phyloP scores from a whole-genome alignment of 73 alveolate species.

The Paramecium sexaurelia region DNA sequence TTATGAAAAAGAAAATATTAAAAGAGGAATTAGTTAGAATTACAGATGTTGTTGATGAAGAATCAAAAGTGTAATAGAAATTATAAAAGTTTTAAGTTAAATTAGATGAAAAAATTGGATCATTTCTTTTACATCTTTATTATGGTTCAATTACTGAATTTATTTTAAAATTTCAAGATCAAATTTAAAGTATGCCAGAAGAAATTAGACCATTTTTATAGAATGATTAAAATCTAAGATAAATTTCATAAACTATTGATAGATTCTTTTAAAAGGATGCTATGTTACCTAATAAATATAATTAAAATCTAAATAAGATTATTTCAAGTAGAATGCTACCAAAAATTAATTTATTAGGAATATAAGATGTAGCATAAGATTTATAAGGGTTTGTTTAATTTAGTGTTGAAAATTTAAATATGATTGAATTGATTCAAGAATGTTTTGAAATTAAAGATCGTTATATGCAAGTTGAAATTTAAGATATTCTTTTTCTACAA shows the following conservation, averaged over 20 bases:
- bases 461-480: slow-evolving; percentile 33
- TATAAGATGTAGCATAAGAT: neutral
- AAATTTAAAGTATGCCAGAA: neutral
- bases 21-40: neutral
- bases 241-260: neutral
- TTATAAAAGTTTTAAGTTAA: slow-evolving; percentile 7
- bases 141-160: slow-evolving; percentile 37
- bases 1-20: neutral
- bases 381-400: slow-evolving; percentile 19
- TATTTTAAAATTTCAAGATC: neutral
- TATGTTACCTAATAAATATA: neutral
- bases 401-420: slow-evolving; percentile 27
- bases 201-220: neutral
- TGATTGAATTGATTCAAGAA: slow-evolving; percentile 10
- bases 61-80: neutral
- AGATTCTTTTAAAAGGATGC: slow-evolving; percentile 45
- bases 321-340: neutral
- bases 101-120: slow-evolving; percentile 27
- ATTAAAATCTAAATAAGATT: neutral
- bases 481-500: neutral
- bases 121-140: neutral
- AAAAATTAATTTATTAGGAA: neutral
- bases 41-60: neutral
- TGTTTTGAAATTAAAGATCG: slow-evolving; percentile 12
- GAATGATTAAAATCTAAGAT: slow-evolving; percentile 18